Conservation (phyloP, 371 early-diverging fungal genomes). For the Circinella minor region DNA sequence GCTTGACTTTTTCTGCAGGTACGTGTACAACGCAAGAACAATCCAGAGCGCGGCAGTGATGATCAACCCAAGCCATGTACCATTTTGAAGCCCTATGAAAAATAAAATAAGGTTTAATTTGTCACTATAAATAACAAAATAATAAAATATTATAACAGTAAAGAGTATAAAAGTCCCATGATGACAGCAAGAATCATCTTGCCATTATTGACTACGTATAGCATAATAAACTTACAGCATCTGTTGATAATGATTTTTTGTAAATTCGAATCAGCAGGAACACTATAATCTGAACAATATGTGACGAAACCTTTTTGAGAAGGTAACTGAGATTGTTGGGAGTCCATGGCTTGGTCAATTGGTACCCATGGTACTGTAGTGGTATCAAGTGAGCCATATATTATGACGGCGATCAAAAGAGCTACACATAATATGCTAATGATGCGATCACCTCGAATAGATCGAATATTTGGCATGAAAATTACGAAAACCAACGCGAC, state of each 20-base stretch:
- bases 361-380: background rate
- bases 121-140: constrained; percentile 3
- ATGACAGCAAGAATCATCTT: background rate
- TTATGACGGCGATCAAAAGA: constrained; percentile 8
- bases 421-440: background rate
- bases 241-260: background rate
- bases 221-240: constrained; percentile 6
- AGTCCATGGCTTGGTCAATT: too few species aligned
- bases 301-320: constrained; percentile 1
- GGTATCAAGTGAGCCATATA: background rate
- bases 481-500: background rate
- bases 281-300: background rate
- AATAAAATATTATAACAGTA: background rate
- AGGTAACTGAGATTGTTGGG: too few species aligned
- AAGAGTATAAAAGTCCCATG: too few species aligned
- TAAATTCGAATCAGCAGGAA: background rate
- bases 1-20: constrained; percentile 5
- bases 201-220: background rate
- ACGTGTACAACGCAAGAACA: constrained; percentile 9
- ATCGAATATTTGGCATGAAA: constrained; percentile 1
- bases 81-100: constrained; percentile 8
- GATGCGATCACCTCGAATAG: constrained; percentile 4
- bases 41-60: constrained; percentile 5
- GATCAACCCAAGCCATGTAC: constrained; percentile 2
- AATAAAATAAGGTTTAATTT: background rate